Percentiles rank a stretch among this genome's conserved stretches.
phyloP scores from a whole-genome alignment of 2,329 filamentous ascomycete genomes.

The Coniochaeta sp. region DNA sequence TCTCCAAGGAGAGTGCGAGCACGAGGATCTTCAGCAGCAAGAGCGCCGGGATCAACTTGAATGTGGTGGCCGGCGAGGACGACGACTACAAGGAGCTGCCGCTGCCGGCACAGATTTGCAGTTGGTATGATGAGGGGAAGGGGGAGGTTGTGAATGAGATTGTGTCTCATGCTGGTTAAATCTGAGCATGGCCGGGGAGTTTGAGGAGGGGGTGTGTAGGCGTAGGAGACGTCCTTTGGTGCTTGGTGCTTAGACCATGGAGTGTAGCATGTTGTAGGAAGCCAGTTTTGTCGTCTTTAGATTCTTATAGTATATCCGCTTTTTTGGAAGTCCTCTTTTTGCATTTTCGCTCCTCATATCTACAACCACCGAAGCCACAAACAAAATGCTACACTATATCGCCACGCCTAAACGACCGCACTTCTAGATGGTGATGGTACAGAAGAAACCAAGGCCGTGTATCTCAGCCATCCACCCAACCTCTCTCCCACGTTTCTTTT shows the following conservation, averaged over 20 bases:
- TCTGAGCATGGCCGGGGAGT: not conserved
- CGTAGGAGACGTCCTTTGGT: not conserved
- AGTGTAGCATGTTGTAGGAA: constrained; percentile 3
- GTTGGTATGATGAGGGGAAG: constrained; percentile 61
- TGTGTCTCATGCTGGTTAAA: constrained; percentile 82
- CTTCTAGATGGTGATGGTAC: not conserved
- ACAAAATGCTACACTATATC: not conserved
- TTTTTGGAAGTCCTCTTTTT: not conserved
- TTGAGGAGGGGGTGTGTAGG: not conserved
- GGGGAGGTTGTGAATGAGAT: constrained; percentile 85
- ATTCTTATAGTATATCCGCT: not conserved
- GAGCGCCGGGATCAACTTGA: constrained; percentile 79
- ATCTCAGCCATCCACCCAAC: not conserved
- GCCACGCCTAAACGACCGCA: not conserved
- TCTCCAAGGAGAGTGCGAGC: constrained; percentile 68
- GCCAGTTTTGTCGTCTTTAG: not conserved
- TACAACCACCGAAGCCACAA: not conserved
- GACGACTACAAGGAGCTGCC: constrained; percentile 85
- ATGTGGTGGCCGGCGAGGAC: constrained; percentile 62
- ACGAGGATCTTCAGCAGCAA: constrained; percentile 90
- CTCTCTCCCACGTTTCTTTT: not conserved
- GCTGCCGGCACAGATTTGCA: constrained; percentile 82
- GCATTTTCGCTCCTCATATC: not conserved
- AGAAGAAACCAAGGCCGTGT: not conserved
- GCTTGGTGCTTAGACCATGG: not conserved